These are phyloP conservation scores for Glycyrrhiza uralensis DNA, from an alignment of 306 rosid genomes.

Conservation along the genomic window DNA sequence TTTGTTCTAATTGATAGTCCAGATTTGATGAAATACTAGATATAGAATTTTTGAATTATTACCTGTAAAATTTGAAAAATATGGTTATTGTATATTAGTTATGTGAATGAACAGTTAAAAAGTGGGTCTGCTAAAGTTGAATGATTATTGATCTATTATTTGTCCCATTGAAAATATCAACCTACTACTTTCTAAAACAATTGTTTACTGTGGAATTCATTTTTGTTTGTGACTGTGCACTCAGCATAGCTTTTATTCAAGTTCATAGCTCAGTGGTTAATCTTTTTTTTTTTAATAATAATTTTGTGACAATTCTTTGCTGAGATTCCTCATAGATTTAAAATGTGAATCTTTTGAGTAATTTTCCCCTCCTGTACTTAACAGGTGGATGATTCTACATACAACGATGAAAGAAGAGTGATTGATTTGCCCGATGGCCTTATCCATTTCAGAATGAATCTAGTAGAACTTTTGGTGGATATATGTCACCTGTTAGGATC, in stretches of 20 bases:
- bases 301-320: slow-evolving; percentile 3
- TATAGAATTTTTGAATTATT: slow-evolving; percentile 6
- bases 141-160: slow-evolving; percentile 2
- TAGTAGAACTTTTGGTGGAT: slow-evolving; percentile 92
- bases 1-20: slow-evolving; percentile 6
- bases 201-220: background rate
- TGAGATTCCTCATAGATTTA: background rate
- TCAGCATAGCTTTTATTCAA: background rate
- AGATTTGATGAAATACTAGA: background rate
- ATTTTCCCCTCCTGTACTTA: slow-evolving; percentile 24
- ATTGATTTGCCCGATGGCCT: slow-evolving; percentile 89
- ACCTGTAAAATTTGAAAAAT: background rate
- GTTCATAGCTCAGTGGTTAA: background rate
- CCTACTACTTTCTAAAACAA: slow-evolving; percentile 5
- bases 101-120: background rate
- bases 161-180: slow-evolving; percentile 17
- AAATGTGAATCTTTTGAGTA: slow-evolving; percentile 4
- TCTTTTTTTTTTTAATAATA: background rate
- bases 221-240: background rate
- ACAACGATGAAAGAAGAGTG: slow-evolving; percentile 62
- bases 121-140: background rate
- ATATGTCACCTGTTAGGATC: slow-evolving; percentile 86
- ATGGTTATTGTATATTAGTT: background rate
- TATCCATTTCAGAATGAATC: slow-evolving; percentile 75
- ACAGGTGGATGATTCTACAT: slow-evolving; percentile 75